Evolutionary conservation across 148 eudicot genomes (phyloP).

Genomic region (Spergularia bocconei): DNA sequence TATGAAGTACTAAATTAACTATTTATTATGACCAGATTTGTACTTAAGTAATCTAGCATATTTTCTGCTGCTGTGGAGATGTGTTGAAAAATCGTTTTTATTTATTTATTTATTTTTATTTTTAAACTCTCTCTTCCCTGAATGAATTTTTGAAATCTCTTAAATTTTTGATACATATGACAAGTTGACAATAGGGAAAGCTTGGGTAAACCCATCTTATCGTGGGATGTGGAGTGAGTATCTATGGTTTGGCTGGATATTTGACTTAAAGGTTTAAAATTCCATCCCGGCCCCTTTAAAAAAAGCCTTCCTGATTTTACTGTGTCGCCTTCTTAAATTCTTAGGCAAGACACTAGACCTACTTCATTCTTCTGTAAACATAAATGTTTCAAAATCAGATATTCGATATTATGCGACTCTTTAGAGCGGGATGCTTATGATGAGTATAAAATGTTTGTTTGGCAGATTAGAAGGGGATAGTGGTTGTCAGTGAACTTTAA

Average conservation of each 20-base stretch:
- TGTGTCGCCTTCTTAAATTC: neutral
- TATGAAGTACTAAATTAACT: neutral
- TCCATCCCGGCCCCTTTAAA: neutral
- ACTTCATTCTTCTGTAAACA: neutral
- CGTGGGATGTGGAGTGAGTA: neutral
- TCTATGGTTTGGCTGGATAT: neutral
- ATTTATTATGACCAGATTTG: constrained; percentile 1
- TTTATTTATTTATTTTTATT: too few relatives aligned
- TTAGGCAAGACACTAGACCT: neutral
- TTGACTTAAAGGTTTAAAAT: neutral
- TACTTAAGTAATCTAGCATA: neutral
- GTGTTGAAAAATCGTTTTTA: neutral
- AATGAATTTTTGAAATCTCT: too few relatives aligned
- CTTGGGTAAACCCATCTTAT: neutral
- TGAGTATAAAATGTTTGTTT: too few relatives aligned
- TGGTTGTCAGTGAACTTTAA: too few relatives aligned
- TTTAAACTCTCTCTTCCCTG: neutral
- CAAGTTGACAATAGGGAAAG: neutral
- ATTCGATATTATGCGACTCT: too few relatives aligned
- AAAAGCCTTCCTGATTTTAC: neutral
- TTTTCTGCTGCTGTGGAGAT: neutral
- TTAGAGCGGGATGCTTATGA: too few relatives aligned
- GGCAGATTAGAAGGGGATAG: too few relatives aligned
- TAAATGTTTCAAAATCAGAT: too few relatives aligned
- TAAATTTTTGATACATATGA: neutral